Evolutionary conservation across 345 rosid genomes (phyloP), one percentile per base, ranked within the genome.

Genomic region (Chamaenerion angustifolium): DNA sequence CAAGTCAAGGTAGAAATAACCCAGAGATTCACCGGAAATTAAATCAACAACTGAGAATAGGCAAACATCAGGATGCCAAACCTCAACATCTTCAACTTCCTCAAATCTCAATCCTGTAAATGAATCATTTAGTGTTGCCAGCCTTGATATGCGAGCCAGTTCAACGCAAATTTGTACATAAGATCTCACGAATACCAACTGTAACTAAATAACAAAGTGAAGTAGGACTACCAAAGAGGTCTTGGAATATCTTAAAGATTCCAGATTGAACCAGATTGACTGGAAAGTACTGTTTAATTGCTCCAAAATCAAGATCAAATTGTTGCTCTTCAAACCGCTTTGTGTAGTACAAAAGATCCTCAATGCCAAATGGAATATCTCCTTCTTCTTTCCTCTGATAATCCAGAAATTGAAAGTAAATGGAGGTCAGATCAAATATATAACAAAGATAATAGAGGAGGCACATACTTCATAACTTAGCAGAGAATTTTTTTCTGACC

Each of bases 1-100:
- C 63, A 90, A 59, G 68, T 90, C 98, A 61, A 90, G 82, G 76
- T 81, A 90, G 75, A 90, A 79, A 80, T 77, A 78, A 56, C 98
- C 96, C 64, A 90, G 50, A 51, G 75, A 89, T 67, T 83, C 88
- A 62, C 80, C 77, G 48, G 96, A 79, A 52, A 69, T 74, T 42
- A 85, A 67, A 76, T 90, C 95, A 58, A 75, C 68, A 63, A 83
- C 93, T 9, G 92, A 76, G 73, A 81, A 81, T 56, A 77, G 72
- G 45, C 11, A 65, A 64, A 86, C 87, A 62, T 81, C 83, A 75
- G 51, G 12, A 57, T 83, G 80, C 98, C 98, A 90, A 59, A 76
- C 80, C 59, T 76, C 82, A 61, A 73, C 64, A 60, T 78, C 79
- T 11, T 54, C 63, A 61, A 76, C 66, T 79, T 86, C 87, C 59